Percentiles rank a stretch among this genome's conserved stretches.
These are phyloP conservation scores for Paramyrothecium sp. DNA, from an alignment of 2,329 filamentous ascomycete genomes.

Conservation along the genomic window DNA sequence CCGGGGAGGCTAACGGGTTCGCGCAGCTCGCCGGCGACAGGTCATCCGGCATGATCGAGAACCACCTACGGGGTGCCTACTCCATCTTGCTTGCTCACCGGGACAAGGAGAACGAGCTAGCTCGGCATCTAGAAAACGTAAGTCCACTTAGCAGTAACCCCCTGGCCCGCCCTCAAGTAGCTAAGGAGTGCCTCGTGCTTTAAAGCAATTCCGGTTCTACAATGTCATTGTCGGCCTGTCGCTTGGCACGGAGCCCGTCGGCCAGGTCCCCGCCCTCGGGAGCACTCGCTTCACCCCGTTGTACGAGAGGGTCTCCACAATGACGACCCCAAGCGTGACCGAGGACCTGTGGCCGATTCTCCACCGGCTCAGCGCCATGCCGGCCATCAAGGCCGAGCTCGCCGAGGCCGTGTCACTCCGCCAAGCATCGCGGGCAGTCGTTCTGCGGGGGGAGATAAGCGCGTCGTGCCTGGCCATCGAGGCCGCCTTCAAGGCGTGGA, in stretches of 20 bases:
- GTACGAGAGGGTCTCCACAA: not conserved
- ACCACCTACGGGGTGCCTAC: slow-evolving; percentile 1
- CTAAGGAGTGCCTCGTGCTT: not conserved
- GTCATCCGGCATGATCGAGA: not conserved
- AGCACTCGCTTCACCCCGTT: not conserved
- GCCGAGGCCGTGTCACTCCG: not conserved
- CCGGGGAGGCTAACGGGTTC: not conserved
- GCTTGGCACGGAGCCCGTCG: not conserved
- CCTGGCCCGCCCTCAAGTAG: too few relatives aligned
- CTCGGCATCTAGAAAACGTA: not conserved
- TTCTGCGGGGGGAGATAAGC: slow-evolving; percentile 1
- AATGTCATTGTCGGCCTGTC: slow-evolving; percentile 1
- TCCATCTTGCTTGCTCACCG: not conserved
- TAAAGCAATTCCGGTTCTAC: slow-evolving; percentile 2
- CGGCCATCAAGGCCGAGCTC: not conserved
- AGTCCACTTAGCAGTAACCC: not conserved
- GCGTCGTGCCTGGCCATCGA: not conserved
- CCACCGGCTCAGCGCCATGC: slow-evolving; percentile 1
- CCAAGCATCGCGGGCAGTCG: not conserved
- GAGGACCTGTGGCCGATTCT: not conserved
- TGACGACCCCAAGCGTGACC: not conserved
- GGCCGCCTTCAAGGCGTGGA: not conserved
- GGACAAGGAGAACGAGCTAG: not conserved
- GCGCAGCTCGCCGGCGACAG: not conserved
- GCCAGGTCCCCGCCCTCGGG: not conserved